Base-by-base conservation (phyloP, 2,329 filamentous ascomycete genomes). In the Arthrobotrys sinensis region DNA sequence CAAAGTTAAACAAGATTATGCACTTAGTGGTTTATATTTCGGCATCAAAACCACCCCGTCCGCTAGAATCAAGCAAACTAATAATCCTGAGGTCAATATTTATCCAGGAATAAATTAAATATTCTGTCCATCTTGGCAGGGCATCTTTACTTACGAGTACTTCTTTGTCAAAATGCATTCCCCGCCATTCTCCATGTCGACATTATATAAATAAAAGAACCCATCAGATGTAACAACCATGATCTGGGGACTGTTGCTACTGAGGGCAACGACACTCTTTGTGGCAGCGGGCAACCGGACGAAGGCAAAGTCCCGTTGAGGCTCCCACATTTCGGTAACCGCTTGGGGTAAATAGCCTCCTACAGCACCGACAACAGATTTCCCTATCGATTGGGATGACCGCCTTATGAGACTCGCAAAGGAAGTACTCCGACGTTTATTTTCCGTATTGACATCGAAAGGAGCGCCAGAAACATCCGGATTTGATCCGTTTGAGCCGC, bases 171-270 rank as follows among this genome's bases (percentile, higher is more conserved):
- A 85, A 60, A 92, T 93, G 0, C 96, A 96, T 85, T 99, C 96
- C 24, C 96, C 96, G 16, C 96, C 96, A 79, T 93, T 92, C 81
- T 97, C 94, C 86, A 99, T 89, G 83, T 99, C 94, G 68, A 99
- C 94, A 80, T 93, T 95, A 85, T 95, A 99, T 34, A 98, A 92
- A 82, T 96, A 97, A 83, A 97, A 98, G 24, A 91, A 91, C 8
- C 96, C 96, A 83, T 99, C 96, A 81, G 92, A 97, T 0, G 96
- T 99, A 12, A 97, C 94, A 0, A 98, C 93, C 94, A 99, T 98
- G 60, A 99, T 93, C 82, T 98, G 94, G 0, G 96, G 96, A 28
- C 92, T 94, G 83, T 91, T 97, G 82, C 91, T 96, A 83, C 93
- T 97, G 91, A 99, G 96, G 7, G 96, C 95, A 50, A 99, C 96